These are phyloP conservation scores for Amaranthus palmeri DNA, from an alignment of 148 eudicot genomes.

Conservation along the genomic window DNA sequence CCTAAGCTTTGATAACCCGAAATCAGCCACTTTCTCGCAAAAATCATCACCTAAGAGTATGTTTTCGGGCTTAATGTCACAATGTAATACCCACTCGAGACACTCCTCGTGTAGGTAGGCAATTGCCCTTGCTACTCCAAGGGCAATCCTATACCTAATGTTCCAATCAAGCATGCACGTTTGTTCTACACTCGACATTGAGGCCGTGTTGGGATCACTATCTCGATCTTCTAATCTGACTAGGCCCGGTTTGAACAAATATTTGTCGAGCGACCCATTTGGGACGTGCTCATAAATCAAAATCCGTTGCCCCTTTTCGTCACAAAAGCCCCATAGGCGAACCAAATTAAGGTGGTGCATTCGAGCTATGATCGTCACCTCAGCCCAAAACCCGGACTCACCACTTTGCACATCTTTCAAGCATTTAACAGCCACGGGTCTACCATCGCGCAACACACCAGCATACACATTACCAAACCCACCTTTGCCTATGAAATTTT, in stretches of 20 bases:
- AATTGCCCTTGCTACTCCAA: conserved; percentile 87
- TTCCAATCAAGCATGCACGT: conserved; percentile 78
- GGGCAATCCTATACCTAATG: conserved; percentile 71
- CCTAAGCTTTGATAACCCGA: conserved; percentile 70
- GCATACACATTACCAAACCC: conserved; percentile 71
- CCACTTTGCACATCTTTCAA: conserved; percentile 58
- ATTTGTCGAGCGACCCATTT: conserved; percentile 72
- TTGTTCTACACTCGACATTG: neutral
- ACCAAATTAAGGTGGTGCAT: conserved; percentile 94
- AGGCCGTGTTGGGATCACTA: no score
- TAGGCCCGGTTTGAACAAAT: conserved; percentile 31
- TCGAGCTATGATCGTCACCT: conserved; percentile 83
- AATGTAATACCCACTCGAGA: conserved; percentile 83
- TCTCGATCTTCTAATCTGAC: neutral
- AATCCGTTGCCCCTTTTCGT: conserved; percentile 68
- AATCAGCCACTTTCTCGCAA: conserved; percentile 82
- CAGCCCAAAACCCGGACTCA: conserved; percentile 78
- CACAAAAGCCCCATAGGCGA: conserved; percentile 83
- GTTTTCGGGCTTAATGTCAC: conserved; percentile 88
- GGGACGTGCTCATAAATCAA: conserved; percentile 80
- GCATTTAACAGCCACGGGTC: conserved; percentile 73
- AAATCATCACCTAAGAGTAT: conserved; percentile 82
- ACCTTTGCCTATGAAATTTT: conserved; percentile 55
- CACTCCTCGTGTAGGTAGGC: conserved; percentile 88
- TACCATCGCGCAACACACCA: conserved; percentile 60